Evolutionary conservation across 371 early-diverging fungal genomes (phyloP), one percentile per base, ranked within the genome.

Genomic region (Apophysomyces trapeziformis): DNA sequence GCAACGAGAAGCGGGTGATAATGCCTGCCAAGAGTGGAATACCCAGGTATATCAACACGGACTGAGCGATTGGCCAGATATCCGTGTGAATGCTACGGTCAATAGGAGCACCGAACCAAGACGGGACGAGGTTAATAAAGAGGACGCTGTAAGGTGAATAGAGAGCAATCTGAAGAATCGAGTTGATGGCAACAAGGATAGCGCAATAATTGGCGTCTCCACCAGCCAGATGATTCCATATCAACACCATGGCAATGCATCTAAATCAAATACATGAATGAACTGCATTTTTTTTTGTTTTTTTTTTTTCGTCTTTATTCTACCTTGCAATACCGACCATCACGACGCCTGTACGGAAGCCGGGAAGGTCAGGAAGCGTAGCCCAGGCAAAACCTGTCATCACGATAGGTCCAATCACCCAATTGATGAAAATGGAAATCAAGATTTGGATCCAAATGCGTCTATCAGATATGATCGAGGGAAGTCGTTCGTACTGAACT

Each of bases 171-270:
- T 91, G 93, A 16, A 92, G 69, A 32, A 93, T 67, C 2, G 90
- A 84, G 68, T 93, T 92, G 72, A 91, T 67, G 9, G 86, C 89
- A 8, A 93, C 91, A 0, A 89, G 71, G 44, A 90, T 78, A 3
- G 92, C 91, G 65, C 90, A 86, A 57, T 86, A 90, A 37, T 89
- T 82, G 21, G 75, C 38, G 59, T 93, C 86, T 1, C 92, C 92
- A 7, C 77, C 83, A 26, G 91, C 87, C 12, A 93, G 73, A 36
- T 86, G 69, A 65, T 87, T 89, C 93, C 93, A 93, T 16, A 93
- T 89, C 46, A 93, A 67, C 9, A 93, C 93, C 92, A 91, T 93
- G n/a, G 92, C 93, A 69, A 91, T 93, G 69, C 92, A 90, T 66
- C 85, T 77, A 57, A 36, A 18, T 35, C 46, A 26, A 26, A 26